Evolutionary conservation across 2,329 filamentous ascomycete genomes (phyloP).

Genomic region (Fusarium nelsonii): DNA sequence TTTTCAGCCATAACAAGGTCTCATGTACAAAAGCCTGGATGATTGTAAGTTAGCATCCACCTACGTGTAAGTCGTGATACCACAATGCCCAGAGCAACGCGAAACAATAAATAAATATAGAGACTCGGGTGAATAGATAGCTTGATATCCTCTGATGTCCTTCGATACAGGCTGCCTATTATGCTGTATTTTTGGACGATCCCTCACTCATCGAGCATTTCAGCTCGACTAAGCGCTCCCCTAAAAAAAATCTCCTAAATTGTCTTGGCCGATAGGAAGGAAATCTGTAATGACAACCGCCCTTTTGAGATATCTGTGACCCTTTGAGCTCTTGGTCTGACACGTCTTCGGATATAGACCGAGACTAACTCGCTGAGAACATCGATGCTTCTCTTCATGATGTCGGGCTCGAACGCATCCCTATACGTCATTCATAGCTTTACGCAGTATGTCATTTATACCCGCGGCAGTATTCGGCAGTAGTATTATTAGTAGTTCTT

Average conservation of each 20-base stretch:
- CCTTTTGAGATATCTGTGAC: not conserved
- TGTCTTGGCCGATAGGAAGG: not conserved
- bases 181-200: not conserved
- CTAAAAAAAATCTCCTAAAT: not conserved
- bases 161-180: not conserved
- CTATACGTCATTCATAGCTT: constrained; percentile 69
- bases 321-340: not conserved
- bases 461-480: constrained; percentile 45
- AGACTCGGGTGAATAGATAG: not conserved
- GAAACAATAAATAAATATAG: too few relatives aligned
- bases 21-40: too few relatives aligned
- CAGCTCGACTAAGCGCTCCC: not conserved
- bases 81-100: too few relatives aligned
- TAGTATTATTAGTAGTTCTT: constrained; percentile 18
- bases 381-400: not conserved
- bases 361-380: not conserved
- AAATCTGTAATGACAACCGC: not conserved
- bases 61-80: too few relatives aligned
- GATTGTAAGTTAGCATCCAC: too few relatives aligned
- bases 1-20: too few relatives aligned
- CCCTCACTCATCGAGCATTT: not conserved
- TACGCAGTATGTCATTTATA: constrained; percentile 63
- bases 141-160: not conserved
- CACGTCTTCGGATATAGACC: constrained; percentile 2
- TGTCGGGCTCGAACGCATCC: not conserved